Conservation (phyloP, 2,329 filamentous ascomycete genomes). For the Mycosphaerella sp. region DNA sequence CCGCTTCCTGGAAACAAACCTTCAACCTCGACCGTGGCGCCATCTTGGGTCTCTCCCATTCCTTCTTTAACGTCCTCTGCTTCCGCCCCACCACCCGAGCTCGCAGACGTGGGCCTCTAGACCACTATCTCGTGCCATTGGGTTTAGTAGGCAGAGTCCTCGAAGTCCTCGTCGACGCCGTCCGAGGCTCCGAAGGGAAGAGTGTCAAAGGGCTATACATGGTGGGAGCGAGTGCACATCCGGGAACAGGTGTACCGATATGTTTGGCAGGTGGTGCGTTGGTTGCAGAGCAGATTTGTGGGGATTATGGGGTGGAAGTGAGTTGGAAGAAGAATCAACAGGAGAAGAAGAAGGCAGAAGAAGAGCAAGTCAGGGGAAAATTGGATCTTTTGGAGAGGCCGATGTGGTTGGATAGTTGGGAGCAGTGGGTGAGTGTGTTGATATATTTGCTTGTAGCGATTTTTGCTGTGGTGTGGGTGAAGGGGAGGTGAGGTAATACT, state of each 20-base stretch:
- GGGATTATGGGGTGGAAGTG: constrained; percentile 34
- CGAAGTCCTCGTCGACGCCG: constrained; percentile 25
- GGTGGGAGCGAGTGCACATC: constrained; percentile 68
- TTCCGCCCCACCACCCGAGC: constrained; percentile 59
- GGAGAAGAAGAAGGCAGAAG: constrained; percentile 2
- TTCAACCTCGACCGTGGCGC: constrained; percentile 72
- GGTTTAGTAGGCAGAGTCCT: constrained; percentile 24
- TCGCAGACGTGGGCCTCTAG: constrained; percentile 39
- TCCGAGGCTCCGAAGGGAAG: constrained; percentile 13
- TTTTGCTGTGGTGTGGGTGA: background rate
- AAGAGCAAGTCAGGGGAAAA: constrained; percentile 14
- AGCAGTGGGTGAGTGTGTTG: constrained; percentile 21
- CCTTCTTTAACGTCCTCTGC: constrained; percentile 65
- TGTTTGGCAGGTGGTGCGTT: constrained; percentile 63
- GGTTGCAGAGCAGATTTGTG: constrained; percentile 48
- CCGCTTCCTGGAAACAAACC: constrained; percentile 55
- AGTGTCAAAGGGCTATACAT: constrained; percentile 56
- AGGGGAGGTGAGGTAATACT: background rate
- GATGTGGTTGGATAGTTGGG: constrained; percentile 26
- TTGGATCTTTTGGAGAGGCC: constrained; percentile 29
- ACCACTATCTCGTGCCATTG: constrained; percentile 30
- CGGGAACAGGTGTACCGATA: constrained; percentile 69
- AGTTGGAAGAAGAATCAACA: constrained; percentile 35
- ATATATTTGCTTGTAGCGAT: constrained; percentile 9
- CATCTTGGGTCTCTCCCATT: constrained; percentile 65